Conservation (phyloP, 2,329 filamentous ascomycete species). For the Epichloe gansuensis region DNA sequence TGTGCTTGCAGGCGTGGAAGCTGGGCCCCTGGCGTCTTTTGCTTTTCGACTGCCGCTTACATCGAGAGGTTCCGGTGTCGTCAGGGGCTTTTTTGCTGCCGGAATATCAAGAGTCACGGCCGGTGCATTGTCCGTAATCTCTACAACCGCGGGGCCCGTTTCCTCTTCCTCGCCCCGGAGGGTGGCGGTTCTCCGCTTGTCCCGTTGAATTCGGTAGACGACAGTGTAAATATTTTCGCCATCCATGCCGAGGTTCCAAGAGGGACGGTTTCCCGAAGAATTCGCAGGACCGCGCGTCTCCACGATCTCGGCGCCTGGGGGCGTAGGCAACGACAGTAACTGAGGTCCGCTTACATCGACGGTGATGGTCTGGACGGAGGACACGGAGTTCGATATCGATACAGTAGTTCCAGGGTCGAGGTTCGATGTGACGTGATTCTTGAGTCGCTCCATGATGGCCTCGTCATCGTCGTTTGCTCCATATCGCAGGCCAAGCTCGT, state of each 20-base stretch:
- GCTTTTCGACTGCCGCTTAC: background rate
- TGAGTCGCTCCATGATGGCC: conserved; percentile 30
- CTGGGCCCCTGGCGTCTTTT: background rate
- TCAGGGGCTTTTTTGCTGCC: background rate
- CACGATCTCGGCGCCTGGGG: conserved; percentile 46
- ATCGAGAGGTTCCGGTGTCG: background rate
- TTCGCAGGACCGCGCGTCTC: conserved; percentile 26
- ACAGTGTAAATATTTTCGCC: conserved; percentile 34
- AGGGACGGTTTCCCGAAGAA: conserved; percentile 5
- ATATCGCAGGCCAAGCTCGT: background rate
- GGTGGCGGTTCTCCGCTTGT: conserved; percentile 31
- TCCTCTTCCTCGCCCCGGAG: conserved; percentile 22
- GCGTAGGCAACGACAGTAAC: conserved; percentile 37
- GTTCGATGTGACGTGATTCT: conserved; percentile 40
- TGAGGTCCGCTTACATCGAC: conserved; percentile 46
- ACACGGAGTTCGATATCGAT: conserved; percentile 45
- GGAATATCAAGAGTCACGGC: background rate
- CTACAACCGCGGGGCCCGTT: conserved; percentile 14
- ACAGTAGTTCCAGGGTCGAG: conserved; percentile 44
- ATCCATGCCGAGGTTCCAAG: conserved; percentile 11
- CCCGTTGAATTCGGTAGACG: conserved; percentile 46
- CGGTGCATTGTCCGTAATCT: conserved; percentile 15
- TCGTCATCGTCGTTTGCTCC: conserved; percentile 23
- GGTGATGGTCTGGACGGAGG: conserved; percentile 49
- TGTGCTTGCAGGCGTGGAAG: conserved; percentile 2